Evolutionary conservation across 2,329 filamentous ascomycete genomes (phyloP), one percentile per base, ranked within the genome.

Genomic region (Ascochyta lentis): DNA sequence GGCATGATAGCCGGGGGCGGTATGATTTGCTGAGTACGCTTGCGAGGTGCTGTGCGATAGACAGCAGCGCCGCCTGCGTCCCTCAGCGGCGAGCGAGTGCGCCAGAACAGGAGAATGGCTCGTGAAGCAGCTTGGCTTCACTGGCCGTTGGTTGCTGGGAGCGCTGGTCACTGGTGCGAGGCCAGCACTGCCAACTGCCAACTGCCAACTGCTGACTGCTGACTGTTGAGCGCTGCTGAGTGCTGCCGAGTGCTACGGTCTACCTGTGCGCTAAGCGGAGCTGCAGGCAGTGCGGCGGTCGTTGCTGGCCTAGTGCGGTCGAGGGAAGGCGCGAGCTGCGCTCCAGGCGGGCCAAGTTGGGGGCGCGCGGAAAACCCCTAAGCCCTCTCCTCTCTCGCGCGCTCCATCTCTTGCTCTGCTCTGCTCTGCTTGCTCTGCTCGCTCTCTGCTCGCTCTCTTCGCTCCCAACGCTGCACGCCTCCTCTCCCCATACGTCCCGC

Each of bases 1-100:
- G 34, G 41, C 49, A 51, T 54, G 58, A 63, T 66, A 63, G 61
- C 63, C 53, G 54, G 45, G 52, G 49, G 52, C 27, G 24, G 43
- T 48, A 44, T 64, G 65, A 62, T 64, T 66, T 53, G 62, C 50
- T 16, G 54, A 46, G 37, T 35, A 23, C 38, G 48, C 48, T 31
- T 41, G 49, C 52, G 42, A 42, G 29, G 33, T 37, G 54, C 54
- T 51, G 19, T 19, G 19, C 19, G 19, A 19, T 19, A 19, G 19
- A 61, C 53, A 49, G 15, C 35, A 45, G 15, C 6, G 27, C 27
- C 45, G 19, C 12, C 8, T 12, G 27, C 29, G 29, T 13, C 7
- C 12, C 29, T n/a, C 52, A 50, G 39, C 52, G 34, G 44, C 24
- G 16, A 9, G 33, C 34, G 24, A 35, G 13, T 31, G 40, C 39